Percentiles rank a stretch among this genome's conserved stretches.
Conservation (phyloP, 495 filamentous ascomycete genomes). For the Talaromyces ruber region DNA sequence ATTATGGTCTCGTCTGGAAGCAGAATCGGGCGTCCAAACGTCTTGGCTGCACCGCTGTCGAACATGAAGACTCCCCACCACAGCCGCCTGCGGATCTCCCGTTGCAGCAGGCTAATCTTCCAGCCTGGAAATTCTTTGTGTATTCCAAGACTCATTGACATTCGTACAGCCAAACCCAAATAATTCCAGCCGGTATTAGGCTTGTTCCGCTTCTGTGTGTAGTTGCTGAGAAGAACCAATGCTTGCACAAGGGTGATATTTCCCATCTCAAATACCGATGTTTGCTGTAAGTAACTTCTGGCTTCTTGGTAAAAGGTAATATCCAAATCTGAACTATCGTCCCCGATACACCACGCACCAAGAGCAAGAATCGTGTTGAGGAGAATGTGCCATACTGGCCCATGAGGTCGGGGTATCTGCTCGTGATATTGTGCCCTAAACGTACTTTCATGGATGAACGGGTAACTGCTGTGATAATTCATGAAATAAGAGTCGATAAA, state of each 20-base stretch:
- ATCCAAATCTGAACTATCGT: constrained; percentile 40
- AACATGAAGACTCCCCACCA: constrained; percentile 44
- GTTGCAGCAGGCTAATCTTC: constrained; percentile 43
- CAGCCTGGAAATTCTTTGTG: constrained; percentile 48
- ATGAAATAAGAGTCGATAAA: constrained; percentile 46
- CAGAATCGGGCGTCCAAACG: constrained; percentile 37
- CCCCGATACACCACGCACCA: constrained; percentile 43
- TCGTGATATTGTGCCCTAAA: constrained; percentile 47
- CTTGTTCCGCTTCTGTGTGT: constrained; percentile 47
- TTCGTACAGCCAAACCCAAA: constrained; percentile 39
- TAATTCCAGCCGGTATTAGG: constrained; percentile 51
- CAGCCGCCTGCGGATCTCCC: constrained; percentile 33
- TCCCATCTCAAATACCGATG: constrained; percentile 41
- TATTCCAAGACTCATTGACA: constrained; percentile 45
- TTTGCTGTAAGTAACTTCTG: constrained; percentile 28
- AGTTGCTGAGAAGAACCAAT: constrained; percentile 42
- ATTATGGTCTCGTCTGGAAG: constrained; percentile 38
- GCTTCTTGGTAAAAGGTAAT: constrained; percentile 40
- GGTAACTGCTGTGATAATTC: constrained; percentile 45
- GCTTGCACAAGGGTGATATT: constrained; percentile 45
- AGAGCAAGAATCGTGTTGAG: constrained; percentile 43
- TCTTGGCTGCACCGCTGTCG: constrained; percentile 39
- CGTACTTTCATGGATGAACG: constrained; percentile 45
- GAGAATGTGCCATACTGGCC: constrained; percentile 43
- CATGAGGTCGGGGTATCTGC: constrained; percentile 39